phyloP scores from a whole-genome alignment of 2,329 filamentous ascomycete genomes.

The Phialocephala sp. region DNA sequence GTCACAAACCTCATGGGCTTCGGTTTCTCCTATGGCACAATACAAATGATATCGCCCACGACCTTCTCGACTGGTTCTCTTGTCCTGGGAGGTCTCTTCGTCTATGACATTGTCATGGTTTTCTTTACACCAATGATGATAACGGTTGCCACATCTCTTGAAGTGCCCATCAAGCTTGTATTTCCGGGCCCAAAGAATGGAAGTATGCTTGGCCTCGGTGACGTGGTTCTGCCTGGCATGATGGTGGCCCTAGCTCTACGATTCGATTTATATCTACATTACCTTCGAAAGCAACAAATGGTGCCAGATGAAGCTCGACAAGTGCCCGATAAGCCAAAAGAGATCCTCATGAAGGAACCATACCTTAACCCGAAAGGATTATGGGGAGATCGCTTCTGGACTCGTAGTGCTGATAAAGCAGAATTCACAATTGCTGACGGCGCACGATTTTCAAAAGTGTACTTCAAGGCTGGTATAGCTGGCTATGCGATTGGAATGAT shows the following conservation, averaged over 20 bases:
- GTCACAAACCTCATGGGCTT: conserved; percentile 88
- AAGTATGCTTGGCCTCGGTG: conserved; percentile 90
- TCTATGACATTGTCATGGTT: conserved; percentile 94
- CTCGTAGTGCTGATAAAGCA: conserved; percentile 41
- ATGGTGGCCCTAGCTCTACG: conserved; percentile 86
- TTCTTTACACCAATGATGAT: conserved; percentile 89
- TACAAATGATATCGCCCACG: conserved; percentile 86
- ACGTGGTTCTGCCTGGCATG: conserved; percentile 91
- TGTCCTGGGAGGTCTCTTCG: conserved; percentile 80
- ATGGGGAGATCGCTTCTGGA: conserved; percentile 89
- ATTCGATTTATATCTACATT: conserved; percentile 89
- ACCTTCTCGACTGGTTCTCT: conserved; percentile 83
- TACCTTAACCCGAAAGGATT: conserved; percentile 68
- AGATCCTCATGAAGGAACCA: conserved; percentile 39
- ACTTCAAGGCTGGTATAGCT: conserved; percentile 77
- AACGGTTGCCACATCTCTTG: conserved; percentile 84
- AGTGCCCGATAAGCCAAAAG: conserved; percentile 40
- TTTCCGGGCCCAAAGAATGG: conserved; percentile 70
- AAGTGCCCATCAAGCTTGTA: conserved; percentile 91
- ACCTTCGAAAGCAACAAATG: conserved; percentile 65
- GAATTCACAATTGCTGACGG: conserved; percentile 39
- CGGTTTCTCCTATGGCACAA: conserved; percentile 81
- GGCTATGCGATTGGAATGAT: conserved; percentile 84
- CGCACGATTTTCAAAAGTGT: conserved; percentile 75
- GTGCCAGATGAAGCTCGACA: conserved; percentile 15